Base-by-base conservation (phyloP, 257 asterid species). In the Ocimum tenuiflorum region DNA sequence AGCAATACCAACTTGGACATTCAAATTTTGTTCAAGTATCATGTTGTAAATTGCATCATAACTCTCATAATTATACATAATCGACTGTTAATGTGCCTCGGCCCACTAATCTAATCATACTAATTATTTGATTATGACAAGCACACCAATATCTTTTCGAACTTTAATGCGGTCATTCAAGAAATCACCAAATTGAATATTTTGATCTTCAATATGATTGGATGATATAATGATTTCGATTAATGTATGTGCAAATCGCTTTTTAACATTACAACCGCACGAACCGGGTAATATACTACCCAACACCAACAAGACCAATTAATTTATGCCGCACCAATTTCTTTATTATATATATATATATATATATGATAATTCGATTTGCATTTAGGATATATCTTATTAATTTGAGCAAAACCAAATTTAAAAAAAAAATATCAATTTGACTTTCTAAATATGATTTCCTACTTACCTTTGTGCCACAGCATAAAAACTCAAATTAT, bases 91-190 rank as follows among this genome's bases (percentile, higher is more conserved):
- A 18, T 42, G 35, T 36, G 48, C 4, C 23, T 50, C 51, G 18
- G 36, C 50, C 53, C 49, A 27, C 61, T 65, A 22, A 22, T 20
- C 52, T 65, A 38, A 22, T n/a, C 35, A 35, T 1, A 6, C n/a
- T n/a, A 23, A 22, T 51, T 65, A 52, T 13, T 49, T 36, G 69
- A 50, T n/a, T 19, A 56, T 20, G 60, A 64, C 70, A 13, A 48
- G 29, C 45, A 35, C 50, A 49, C 60, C 60, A 48, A 8, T 65
- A 14, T 41, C 17, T 51, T 38, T 50, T 49, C 33, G 7, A 49
- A 19, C 60, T 35, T 64, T 64, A 19, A 35, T 23, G 18, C 12
- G 19, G 33, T 33, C 59, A 49, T 35, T 49, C 39, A 20, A 12
- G 51, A 29, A 11, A 35, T 65, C 33, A 43, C 22, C 41, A 60